Evolutionary conservation across 495 filamentous ascomycete species (phyloP), one percentile per base, ranked within the genome.

Genomic region (Clavariopsis aquatica): DNA sequence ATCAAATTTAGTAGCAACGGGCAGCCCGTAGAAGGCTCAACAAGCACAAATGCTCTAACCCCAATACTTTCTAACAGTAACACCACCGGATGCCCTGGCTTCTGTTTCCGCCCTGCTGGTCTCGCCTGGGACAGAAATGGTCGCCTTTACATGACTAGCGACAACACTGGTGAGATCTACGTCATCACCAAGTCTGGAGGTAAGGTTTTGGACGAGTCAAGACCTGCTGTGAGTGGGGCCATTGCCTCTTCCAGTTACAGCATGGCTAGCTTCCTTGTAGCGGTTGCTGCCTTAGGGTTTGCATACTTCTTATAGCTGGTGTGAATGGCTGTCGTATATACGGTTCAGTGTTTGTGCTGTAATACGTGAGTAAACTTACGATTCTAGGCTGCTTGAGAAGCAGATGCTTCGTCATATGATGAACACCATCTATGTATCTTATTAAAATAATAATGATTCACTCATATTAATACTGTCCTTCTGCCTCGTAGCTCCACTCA

Each of bases 31-130:
- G 72, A 73, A 10, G 60, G 70, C 15, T 63, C 72, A 31, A 77
- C 71, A 15, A 77, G 74, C 69, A 76, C 66, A 47, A 74, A 71
- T 22, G 78, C 80, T 0, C 73, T 73, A 28, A 64, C 76, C 31
- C 73, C 77, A 24, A 75, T 83, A 62, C 65, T 83, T 60, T 66
- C 78, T 66, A 83, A 82, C 57, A 26, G 41, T 34, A 74, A 80
- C 56, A 72, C 60, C n/a, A 64, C 61, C 71, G n/a, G 26, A 1
- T 73, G 69, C 56, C 71, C 70, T 9, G 70, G 79, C 29, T 58
- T 55, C 27, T 82, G 80, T 68, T 80, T 83, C 76, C 73, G 80
- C 2, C 80, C 80, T 10, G 80, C 78, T 0, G 78, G 79, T 2
- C 72, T 83, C 8, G 80, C 73, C 0, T 81, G 79, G 61, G 80